These are phyloP conservation scores for Omphalotus olearius DNA, from an alignment of 1,284 basidiomycete species.

Conservation along the genomic window DNA sequence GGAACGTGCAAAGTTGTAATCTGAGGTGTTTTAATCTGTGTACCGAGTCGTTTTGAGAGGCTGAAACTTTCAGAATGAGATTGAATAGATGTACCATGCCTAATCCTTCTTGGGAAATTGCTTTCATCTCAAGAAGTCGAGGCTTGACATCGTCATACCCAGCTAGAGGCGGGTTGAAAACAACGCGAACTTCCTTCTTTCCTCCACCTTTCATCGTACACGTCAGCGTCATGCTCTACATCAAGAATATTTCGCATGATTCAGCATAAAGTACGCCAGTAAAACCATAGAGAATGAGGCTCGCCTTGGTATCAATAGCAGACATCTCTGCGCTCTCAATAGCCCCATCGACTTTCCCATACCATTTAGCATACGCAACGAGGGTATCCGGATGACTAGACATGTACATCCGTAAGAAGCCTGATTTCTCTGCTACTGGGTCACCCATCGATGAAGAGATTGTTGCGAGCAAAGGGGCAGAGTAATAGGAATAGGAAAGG, in stretches of 20 bases:
- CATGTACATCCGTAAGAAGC: constrained; percentile 81
- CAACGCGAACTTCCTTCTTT: constrained; percentile 47
- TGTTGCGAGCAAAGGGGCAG: too few relatives aligned
- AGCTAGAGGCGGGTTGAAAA: constrained; percentile 63
- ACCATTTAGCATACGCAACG: constrained; percentile 74
- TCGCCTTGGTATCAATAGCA: constrained; percentile 35
- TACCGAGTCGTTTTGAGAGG: not conserved
- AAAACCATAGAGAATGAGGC: not conserved
- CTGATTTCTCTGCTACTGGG: constrained; percentile 69
- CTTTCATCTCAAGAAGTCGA: constrained; percentile 70
- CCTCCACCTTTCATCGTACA: constrained; percentile 51
- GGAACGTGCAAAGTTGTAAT: constrained; percentile 55
- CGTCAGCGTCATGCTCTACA: constrained; percentile 63
- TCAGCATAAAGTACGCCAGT: not conserved
- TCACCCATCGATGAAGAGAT: constrained; percentile 29
- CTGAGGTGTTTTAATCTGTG: constrained; percentile 57
- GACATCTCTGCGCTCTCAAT: constrained; percentile 61
- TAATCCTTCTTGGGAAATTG: constrained; percentile 64
- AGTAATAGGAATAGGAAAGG: too few relatives aligned
- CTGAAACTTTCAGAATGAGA: not conserved
- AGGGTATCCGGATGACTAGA: constrained; percentile 75
- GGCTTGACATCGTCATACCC: constrained; percentile 80
- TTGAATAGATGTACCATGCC: constrained; percentile 59
- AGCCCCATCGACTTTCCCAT: constrained; percentile 54
- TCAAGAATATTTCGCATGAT: not conserved